phyloP scores from a whole-genome alignment of 331 rosid species.

The Rhamnella rubrinervis region DNA sequence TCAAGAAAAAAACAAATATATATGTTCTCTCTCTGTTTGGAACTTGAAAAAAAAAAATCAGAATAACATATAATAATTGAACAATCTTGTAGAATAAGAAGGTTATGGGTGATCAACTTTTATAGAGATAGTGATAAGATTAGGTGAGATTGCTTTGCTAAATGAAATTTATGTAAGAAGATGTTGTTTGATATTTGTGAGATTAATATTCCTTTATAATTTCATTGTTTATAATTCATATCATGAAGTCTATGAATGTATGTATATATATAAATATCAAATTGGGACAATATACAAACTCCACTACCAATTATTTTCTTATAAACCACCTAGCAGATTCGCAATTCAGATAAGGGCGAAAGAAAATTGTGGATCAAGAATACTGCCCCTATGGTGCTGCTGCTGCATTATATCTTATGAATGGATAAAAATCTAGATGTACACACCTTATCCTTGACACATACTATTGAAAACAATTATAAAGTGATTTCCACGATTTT shows the following conservation, averaged over 20 bases:
- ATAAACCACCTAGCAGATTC: conserved; percentile 11
- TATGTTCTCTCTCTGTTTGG: too few relatives aligned
- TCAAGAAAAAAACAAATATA: too few relatives aligned
- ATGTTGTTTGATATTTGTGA: not conserved
- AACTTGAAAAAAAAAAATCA: too few relatives aligned
- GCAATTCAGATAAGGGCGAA: not conserved
- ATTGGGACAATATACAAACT: not conserved
- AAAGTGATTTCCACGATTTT: not conserved
- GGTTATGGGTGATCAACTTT: not conserved
- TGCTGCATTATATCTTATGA: too few relatives aligned
- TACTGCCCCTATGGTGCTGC: too few relatives aligned
- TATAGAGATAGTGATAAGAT: conserved; percentile 11
- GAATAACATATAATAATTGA: too few relatives aligned
- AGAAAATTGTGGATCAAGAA: too few relatives aligned
- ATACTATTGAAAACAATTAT: too few relatives aligned
- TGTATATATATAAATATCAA: not conserved
- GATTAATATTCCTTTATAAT: not conserved
- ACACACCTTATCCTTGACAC: too few relatives aligned
- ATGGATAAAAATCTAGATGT: too few relatives aligned
- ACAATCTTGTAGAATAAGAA: too few relatives aligned
- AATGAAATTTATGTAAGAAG: not conserved
- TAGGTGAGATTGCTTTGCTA: conserved; percentile 21
- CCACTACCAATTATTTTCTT: not conserved
- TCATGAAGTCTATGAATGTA: not conserved
- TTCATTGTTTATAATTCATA: not conserved